A percentile compares a stretch with the other conserved stretches of the same genome.
These are phyloP conservation scores for Aurinia saxatilis DNA, from an alignment of 345 rosid genomes.

Conservation along the genomic window DNA sequence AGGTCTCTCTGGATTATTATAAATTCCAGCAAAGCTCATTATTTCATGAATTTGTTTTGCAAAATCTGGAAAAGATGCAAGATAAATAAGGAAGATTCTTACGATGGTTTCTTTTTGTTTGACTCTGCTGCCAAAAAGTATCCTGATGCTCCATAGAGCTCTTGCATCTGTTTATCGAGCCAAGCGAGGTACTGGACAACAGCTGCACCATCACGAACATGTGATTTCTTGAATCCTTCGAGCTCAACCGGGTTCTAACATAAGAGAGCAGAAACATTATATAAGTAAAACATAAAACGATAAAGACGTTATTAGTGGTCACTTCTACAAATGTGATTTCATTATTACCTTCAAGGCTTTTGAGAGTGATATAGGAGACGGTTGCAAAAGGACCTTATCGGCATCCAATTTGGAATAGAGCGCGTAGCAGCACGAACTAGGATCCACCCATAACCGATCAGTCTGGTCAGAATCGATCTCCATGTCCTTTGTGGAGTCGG, in stretches of 20 bases:
- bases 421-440: conserved; percentile 83
- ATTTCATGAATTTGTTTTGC: background rate
- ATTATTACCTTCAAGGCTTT: conserved; percentile 85
- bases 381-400: conserved; percentile 59
- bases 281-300: background rate
- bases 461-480: conserved; percentile 23
- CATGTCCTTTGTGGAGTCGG: conserved; percentile 12
- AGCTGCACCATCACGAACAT: conserved; percentile 96
- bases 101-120: conserved; percentile 41
- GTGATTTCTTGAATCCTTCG: conserved; percentile 81
- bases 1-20: conserved; percentile 39
- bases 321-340: background rate
- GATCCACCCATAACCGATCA: conserved; percentile 70
- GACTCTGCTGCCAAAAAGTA: conserved; percentile 66
- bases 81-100: conserved; percentile 20
- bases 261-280: background rate
- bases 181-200: conserved; percentile 92
- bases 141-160: conserved; percentile 86
- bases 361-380: conserved; percentile 85
- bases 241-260: conserved; percentile 80
- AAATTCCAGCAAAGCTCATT: background rate
- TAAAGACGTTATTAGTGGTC: background rate
- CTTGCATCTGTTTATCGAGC: conserved; percentile 96
- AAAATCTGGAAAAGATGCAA: background rate
- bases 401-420: conserved; percentile 71